Evolutionary conservation across 495 filamentous ascomycete species (phyloP).

Genomic region (Trichocladium uniseriatum): DNA sequence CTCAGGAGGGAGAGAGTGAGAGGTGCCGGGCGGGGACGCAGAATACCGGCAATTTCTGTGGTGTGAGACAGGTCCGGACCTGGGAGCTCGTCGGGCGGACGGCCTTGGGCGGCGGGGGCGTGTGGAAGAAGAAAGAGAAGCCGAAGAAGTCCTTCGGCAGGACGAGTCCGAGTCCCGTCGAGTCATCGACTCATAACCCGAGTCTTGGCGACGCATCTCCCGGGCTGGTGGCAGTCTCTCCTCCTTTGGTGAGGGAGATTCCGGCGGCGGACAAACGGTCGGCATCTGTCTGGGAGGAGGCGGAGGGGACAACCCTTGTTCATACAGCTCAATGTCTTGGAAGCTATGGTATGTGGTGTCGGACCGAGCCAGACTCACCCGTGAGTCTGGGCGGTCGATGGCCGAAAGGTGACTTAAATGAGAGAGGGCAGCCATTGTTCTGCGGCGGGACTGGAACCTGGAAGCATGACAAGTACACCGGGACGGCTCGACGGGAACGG

Average conservation of each 20-base stretch:
- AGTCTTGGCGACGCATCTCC: conserved; percentile 41
- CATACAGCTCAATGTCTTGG: conserved; percentile 31
- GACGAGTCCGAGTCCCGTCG: conserved; percentile 21
- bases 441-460: neutral
- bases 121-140: conserved; percentile 21
- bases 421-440: conserved; percentile 23
- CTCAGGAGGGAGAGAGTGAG: conserved; percentile 8
- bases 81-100: conserved; percentile 24
- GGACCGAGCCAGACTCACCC: conserved; percentile 32
- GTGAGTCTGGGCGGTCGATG: conserved; percentile 32
- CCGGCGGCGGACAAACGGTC: conserved; percentile 2
- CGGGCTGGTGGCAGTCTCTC: conserved; percentile 12
- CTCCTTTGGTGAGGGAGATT: conserved; percentile 3
- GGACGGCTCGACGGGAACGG: neutral
- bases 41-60: conserved; percentile 19
- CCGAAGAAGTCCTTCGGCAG: conserved; percentile 11
- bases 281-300: conserved; percentile 5
- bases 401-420: conserved; percentile 20
- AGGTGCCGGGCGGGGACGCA: conserved; percentile 17
- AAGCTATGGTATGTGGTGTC: conserved; percentile 42
- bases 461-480: conserved; percentile 15
- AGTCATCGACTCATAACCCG: conserved; percentile 39
- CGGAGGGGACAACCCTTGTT: conserved; percentile 16
- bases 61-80: conserved; percentile 24
- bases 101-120: conserved; percentile 28